Evolutionary conservation across 2,329 filamentous ascomycete genomes (phyloP), one percentile per base, ranked within the genome.

Genomic region (Hypoxylon sp.): DNA sequence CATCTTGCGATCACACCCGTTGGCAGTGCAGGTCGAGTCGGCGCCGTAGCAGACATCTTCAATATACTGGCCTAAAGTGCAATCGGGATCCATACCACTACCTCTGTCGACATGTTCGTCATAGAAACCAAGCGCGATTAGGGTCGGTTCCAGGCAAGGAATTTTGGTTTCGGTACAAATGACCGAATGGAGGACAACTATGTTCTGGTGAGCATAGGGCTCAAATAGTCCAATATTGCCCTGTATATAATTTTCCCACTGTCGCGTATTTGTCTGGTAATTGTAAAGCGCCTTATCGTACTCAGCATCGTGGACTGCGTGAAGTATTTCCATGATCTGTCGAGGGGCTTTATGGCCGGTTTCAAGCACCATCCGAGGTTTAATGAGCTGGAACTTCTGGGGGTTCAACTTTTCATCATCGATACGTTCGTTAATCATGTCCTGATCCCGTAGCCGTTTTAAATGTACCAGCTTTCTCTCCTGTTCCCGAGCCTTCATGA

Each of bases 221-320:
- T 99, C 94, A 74, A 98, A 99, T 1, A 98, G 86, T 76, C 97
- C 92, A 33, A 92, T 84, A 73, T 96, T 97, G 13, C 93, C 94
- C 56, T 95, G 90, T 22, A 98, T 91, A 75, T 97, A 97, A 30
- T 93, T 93, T 78, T 99, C 96, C 96, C 96, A 99, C 74, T 98
- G 95, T 31, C 93, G 89, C 63, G 94, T 97, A 78, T 98, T 95
- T 0, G 94, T 98, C 78, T 94, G 89, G 77, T 98, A 99, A 74
- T 95, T 94, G 80, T 98, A 93, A 35, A 97, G 82, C 1, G 95
- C 95, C 80, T 96, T 97, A 78, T 99, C 95, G 75, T 98, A 98
- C 79, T 99, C 96, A 1, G 95, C 95, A 77, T 98, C 94, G 79
- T 98, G 95, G 11, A 98, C 95, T 22, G 96, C 96, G 78, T 96